Evolutionary conservation across 805 yeast species (phyloP).

Genomic region (Hanseniaspora jakobsenii): DNA sequence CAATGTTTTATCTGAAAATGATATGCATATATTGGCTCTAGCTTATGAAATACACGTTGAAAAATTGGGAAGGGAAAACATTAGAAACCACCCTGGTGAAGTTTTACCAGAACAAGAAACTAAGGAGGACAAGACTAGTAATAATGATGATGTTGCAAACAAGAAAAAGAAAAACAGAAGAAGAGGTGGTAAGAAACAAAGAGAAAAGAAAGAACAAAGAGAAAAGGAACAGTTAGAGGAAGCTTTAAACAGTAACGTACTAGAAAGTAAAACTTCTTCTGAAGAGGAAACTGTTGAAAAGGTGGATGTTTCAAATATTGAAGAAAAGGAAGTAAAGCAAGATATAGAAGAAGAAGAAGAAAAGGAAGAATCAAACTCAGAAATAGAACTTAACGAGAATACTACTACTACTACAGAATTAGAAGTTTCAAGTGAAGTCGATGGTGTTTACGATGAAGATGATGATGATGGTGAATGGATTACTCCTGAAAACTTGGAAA

Average conservation of each 20-base stretch:
- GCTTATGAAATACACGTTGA: conserved; percentile 79
- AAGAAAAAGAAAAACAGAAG: conserved; percentile 36
- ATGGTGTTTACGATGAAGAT: conserved; percentile 32
- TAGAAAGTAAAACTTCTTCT: conserved; percentile 16
- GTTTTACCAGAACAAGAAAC: conserved; percentile 22
- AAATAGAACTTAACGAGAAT: conserved; percentile 13
- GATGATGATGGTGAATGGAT: conserved; percentile 90
- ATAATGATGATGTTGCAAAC: conserved; percentile 17
- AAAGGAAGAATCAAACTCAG: conserved; percentile 5
- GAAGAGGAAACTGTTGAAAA: conserved; percentile 8
- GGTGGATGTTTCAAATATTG: too few relatives aligned
- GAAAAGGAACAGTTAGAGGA: conserved; percentile 19
- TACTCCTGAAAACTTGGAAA: conserved; percentile 70
- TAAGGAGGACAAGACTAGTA: too few relatives aligned
- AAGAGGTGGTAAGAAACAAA: conserved; percentile 56
- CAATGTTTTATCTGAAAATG: conserved; percentile 76
- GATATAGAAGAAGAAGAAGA: not conserved
- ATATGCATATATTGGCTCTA: conserved; percentile 82
- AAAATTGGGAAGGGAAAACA: conserved; percentile 51
- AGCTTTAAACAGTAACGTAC: conserved; percentile 16
- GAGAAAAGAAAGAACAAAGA: conserved; percentile 42
- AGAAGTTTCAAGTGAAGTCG: conserved; percentile 6
- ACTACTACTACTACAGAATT: not conserved
- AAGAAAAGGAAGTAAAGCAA: conserved; percentile 8
- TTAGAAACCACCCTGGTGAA: conserved; percentile 67